Evolutionary conservation across 495 filamentous ascomycete genomes (phyloP), one percentile per base, ranked within the genome.

Genomic region (Xylaria flabelliformis): DNA sequence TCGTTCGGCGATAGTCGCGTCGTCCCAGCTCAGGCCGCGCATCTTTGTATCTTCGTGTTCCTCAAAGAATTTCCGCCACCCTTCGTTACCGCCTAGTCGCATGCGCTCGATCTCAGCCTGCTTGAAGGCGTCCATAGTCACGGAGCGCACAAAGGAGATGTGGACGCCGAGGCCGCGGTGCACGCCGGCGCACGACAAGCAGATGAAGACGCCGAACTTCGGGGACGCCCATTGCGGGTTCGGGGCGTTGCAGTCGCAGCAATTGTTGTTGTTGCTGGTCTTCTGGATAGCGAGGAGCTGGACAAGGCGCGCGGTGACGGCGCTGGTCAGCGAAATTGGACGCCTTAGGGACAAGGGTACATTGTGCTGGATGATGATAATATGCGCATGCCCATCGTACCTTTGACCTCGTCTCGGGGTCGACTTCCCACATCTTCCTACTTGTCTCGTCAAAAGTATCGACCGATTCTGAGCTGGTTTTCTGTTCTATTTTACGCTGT

Each of bases 101-200:
- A 98, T 97, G 74, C 94, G 90, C 80, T 90, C 87, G 72, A 97
- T 93, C 79, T 97, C 94, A 69, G 85, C 84, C 73, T 88, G 88
- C 80, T 99, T 99, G 85, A 99, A 98, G 70, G 93, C 92, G 85
- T 99, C 96, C 96, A 99, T 99, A 59, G 93, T 97, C 74, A 98
- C 94, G 71, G 90, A 93, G 73, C 96, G 92, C 67, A 99, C 94
- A 83, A 99, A 99, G 78, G 94, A 97, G 78, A 99, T 97, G 85
- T 99, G 96, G 36, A 99, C 96, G 65, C 96, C 96, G 19, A 99
- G 88, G 3, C 94, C 93, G 74, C 96, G 92, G 84, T 99, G 96
- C 36, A 94, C 93, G 73, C 96, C 96, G 62, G 96, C 96, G 84
- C 96, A 99, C 72, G 90, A 93, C 55, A 99, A 90, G 82, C 96